Percentiles rank a stretch among this genome's conserved stretches.
Evolutionary conservation across 225 moss, liverwort and hornwort genomes (phyloP).

Genomic region (Asterella californica): DNA sequence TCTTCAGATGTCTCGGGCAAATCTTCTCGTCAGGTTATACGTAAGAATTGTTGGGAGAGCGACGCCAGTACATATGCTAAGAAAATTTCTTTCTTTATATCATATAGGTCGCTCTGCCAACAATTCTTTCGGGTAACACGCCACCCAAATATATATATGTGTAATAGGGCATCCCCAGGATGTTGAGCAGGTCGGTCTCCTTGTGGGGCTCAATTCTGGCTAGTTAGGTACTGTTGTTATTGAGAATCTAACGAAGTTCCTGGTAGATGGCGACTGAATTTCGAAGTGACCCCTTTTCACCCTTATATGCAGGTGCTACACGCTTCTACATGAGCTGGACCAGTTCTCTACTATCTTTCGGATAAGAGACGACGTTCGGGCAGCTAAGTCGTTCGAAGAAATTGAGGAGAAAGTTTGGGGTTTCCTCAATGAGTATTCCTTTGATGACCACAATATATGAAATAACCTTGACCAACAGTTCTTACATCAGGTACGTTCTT

Average conservation of each 20-base stretch:
- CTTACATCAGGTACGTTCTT: not conserved
- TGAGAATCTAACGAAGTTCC: not conserved
- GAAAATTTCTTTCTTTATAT: no score
- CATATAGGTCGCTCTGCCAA: no score
- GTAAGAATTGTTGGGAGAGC: no score
- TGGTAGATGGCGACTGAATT: not conserved
- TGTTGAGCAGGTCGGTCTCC: no score
- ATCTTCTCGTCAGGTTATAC: no score
- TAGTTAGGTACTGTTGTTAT: not conserved
- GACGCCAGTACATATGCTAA: no score
- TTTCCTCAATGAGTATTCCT: constrained; percentile 56
- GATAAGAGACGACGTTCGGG: constrained; percentile 50
- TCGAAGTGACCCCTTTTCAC: not conserved
- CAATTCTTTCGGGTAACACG: no score
- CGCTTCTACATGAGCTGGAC: constrained; percentile 79
- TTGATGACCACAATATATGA: constrained; percentile 4
- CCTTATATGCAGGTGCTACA: constrained; percentile 69
- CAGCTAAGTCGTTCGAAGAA: constrained; percentile 58
- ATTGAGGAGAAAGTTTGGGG: constrained; percentile 77
- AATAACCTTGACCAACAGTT: not conserved
- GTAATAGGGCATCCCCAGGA: no score
- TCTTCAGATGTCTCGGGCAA: no score
- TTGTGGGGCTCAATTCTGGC: not conserved
- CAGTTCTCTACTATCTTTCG: constrained; percentile 56
- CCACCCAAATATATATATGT: no score